These are phyloP conservation scores for Herpomyces periplanetae DNA, from an alignment of 2,329 filamentous ascomycete species.

Conservation along the genomic window DNA sequence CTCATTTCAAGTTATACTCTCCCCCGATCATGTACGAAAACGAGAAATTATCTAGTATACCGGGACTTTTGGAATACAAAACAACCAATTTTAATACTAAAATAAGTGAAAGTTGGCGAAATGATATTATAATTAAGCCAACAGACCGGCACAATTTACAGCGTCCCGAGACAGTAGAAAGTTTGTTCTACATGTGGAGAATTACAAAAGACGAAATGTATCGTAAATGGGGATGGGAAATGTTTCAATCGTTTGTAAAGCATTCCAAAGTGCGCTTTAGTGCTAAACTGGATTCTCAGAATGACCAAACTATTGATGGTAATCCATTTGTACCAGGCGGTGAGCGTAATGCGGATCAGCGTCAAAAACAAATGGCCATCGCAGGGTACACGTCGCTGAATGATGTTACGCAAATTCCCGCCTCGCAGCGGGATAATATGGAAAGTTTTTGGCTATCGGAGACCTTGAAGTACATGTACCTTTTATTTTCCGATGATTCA, in stretches of 20 bases:
- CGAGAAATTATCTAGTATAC: too few relatives aligned
- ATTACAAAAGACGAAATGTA: slow-evolving; percentile 70
- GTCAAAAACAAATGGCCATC: too few relatives aligned
- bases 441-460: slow-evolving; percentile 97
- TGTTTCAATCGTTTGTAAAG: slow-evolving; percentile 69
- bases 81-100: too few relatives aligned
- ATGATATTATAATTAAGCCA: slow-evolving; percentile 40
- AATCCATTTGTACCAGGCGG: too few relatives aligned
- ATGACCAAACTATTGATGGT: too few relatives aligned
- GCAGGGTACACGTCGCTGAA: slow-evolving; percentile 46
- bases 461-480: slow-evolving; percentile 87
- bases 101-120: slow-evolving; percentile 28
- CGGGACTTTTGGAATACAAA: too few relatives aligned
- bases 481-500: slow-evolving; percentile 53
- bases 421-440: slow-evolving; percentile 48
- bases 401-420: slow-evolving; percentile 30
- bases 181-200: slow-evolving; percentile 88
- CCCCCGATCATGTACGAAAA: slow-evolving; percentile 21
- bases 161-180: slow-evolving; percentile 82
- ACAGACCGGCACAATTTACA: slow-evolving; percentile 75
- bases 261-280: slow-evolving; percentile 38
- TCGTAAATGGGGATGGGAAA: slow-evolving; percentile 89
- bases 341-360: too few relatives aligned
- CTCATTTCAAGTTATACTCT: slow-evolving; percentile 38
- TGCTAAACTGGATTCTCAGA: too few relatives aligned